Conservation (phyloP, 2,329 filamentous ascomycete genomes). For the Fusarium secorum region DNA sequence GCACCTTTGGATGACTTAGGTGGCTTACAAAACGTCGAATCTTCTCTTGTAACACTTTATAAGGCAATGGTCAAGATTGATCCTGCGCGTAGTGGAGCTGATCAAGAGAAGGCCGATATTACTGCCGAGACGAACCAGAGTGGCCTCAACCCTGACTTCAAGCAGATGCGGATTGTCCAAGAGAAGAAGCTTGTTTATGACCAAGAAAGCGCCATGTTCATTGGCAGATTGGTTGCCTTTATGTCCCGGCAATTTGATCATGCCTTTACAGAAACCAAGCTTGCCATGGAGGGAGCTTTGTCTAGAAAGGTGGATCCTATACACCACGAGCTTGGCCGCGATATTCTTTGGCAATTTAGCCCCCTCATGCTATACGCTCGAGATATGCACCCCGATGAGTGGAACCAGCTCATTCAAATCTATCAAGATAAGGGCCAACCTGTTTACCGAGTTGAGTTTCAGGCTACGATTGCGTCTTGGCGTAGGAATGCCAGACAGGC, state of each 20-base stretch:
- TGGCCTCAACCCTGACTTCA: slow-evolving; percentile 75
- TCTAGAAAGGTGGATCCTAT: slow-evolving; percentile 73
- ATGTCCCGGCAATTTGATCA: slow-evolving; percentile 83
- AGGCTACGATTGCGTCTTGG: slow-evolving; percentile 79
- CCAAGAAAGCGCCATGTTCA: slow-evolving; percentile 76
- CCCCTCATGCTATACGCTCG: slow-evolving; percentile 87
- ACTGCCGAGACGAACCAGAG: slow-evolving; percentile 54
- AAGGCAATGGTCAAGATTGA: slow-evolving; percentile 95
- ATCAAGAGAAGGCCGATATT: slow-evolving; percentile 57
- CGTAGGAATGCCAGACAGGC: slow-evolving; percentile 79
- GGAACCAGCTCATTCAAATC: slow-evolving; percentile 79
- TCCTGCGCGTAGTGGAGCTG: slow-evolving; percentile 71
- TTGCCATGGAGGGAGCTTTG: slow-evolving; percentile 67
- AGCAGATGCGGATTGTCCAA: slow-evolving; percentile 90
- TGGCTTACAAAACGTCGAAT: slow-evolving; percentile 80
- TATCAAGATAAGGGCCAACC: slow-evolving; percentile 81
- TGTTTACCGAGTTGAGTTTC: slow-evolving; percentile 84
- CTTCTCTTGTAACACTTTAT: slow-evolving; percentile 80
- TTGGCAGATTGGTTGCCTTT: slow-evolving; percentile 81
- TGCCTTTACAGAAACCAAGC: slow-evolving; percentile 74
- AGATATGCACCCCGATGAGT: slow-evolving; percentile 82
- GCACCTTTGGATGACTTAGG: slow-evolving; percentile 75
- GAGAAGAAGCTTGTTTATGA: slow-evolving; percentile 94
- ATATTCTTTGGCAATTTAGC: slow-evolving; percentile 85
- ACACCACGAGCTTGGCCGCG: slow-evolving; percentile 76